These are phyloP conservation scores for Mycena amicta DNA, from an alignment of 768 basidiomycete species.

Conservation along the genomic window DNA sequence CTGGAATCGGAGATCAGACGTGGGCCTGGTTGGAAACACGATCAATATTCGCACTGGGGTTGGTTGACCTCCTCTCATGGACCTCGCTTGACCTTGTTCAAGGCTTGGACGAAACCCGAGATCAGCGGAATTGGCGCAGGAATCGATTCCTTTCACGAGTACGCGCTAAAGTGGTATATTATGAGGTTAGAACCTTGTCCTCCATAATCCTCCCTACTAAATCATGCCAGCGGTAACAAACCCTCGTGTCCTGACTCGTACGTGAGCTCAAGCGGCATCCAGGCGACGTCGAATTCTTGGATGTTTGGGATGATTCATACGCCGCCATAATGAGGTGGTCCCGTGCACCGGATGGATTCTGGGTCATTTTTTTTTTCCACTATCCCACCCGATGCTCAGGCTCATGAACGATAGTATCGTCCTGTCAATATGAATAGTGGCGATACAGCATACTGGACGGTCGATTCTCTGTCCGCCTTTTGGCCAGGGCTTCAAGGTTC, in stretches of 20 bases:
- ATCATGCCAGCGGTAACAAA: conserved; percentile 22
- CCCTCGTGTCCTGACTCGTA: no score
- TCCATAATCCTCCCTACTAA: no score
- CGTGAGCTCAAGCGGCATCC: no score
- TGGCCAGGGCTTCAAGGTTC: conserved; percentile 87
- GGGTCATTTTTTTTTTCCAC: conserved; percentile 51
- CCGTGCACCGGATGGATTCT: conserved; percentile 82
- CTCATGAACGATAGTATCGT: conserved; percentile 68
- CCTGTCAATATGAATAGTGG: conserved; percentile 81
- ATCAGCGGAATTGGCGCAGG: conserved; percentile 88
- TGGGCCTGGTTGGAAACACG: conserved; percentile 86
- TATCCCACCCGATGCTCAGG: not conserved
- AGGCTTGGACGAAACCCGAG: conserved; percentile 80
- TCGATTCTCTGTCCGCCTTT: conserved; percentile 96
- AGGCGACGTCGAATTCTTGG: conserved; percentile 80
- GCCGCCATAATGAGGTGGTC: conserved; percentile 85
- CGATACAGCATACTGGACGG: conserved; percentile 69
- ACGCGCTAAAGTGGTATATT: conserved; percentile 91
- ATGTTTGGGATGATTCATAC: conserved; percentile 85
- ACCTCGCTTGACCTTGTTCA: conserved; percentile 15
- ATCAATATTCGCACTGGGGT: conserved; percentile 85
- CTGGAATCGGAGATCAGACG: conserved; percentile 88
- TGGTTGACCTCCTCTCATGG: conserved; percentile 29
- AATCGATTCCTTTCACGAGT: conserved; percentile 95
- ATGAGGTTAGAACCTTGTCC: conserved; percentile 45